These are phyloP conservation scores for Komagataea norvegica DNA, from an alignment of 1,139 yeast species.

Conservation along the genomic window DNA sequence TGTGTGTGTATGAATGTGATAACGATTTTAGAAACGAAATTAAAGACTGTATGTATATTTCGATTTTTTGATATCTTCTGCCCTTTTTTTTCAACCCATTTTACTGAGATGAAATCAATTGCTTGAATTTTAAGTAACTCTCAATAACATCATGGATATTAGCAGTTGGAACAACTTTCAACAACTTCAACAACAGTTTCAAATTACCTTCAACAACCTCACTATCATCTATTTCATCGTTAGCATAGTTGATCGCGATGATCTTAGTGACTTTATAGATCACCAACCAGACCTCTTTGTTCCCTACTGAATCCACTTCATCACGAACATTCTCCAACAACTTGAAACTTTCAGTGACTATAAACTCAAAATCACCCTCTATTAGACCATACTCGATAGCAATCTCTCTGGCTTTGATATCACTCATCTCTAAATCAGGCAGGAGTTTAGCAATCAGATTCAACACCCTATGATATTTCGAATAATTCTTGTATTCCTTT, in stretches of 20 bases:
- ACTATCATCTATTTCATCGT: slow-evolving; percentile 17
- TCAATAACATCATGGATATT: slow-evolving; percentile 32
- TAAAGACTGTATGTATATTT: no score
- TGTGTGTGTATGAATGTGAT: no score
- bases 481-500: slow-evolving; percentile 41
- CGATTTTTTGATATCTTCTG: no score
- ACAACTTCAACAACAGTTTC: slow-evolving; percentile 41
- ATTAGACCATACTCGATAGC: slow-evolving; percentile 56
- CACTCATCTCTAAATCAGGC: slow-evolving; percentile 13
- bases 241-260: slow-evolving; percentile 7
- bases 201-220: slow-evolving; percentile 39
- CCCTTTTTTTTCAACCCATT: no score
- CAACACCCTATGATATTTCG: slow-evolving; percentile 30
- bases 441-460: slow-evolving; percentile 37
- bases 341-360: slow-evolving; percentile 37
- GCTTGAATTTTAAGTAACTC: slow-evolving; percentile 3
- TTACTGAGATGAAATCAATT: not conserved
- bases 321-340: slow-evolving; percentile 24
- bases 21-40: no score
- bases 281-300: slow-evolving; percentile 50
- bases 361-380: slow-evolving; percentile 48
- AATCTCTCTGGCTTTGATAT: slow-evolving; percentile 4
- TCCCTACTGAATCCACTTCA: slow-evolving; percentile 11
- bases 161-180: slow-evolving; percentile 38
- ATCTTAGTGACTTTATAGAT: slow-evolving; percentile 51